These are phyloP conservation scores for Gyrodon lividus DNA, from an alignment of 768 basidiomycete species.

Conservation along the genomic window DNA sequence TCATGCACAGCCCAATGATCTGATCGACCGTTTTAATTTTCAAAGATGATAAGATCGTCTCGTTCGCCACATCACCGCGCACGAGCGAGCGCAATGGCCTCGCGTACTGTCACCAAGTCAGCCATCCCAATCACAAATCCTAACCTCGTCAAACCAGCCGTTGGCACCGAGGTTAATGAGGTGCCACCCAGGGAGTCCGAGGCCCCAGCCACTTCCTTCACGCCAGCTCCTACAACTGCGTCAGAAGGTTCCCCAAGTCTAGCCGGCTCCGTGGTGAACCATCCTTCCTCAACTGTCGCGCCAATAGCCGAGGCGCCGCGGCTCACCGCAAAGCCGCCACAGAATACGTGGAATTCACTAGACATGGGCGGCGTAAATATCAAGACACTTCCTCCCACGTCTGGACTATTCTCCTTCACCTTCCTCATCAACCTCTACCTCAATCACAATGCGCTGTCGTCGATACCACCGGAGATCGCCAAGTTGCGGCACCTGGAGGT, in stretches of 20 bases:
- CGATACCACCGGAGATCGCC: constrained; percentile 80
- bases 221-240: constrained; percentile 30
- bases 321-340: constrained; percentile 64
- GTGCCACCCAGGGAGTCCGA: constrained; percentile 28
- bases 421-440: constrained; percentile 95
- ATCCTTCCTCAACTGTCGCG: constrained; percentile 75
- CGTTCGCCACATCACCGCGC: constrained; percentile 93
- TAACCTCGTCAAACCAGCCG: constrained; percentile 55
- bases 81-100: constrained; percentile 91
- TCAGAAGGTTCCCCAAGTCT: constrained; percentile 38
- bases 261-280: constrained; percentile 41
- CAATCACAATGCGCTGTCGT: constrained; percentile 85
- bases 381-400: constrained; percentile 80
- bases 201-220: constrained; percentile 28
- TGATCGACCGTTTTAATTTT: constrained; percentile 20
- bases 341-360: constrained; percentile 83
- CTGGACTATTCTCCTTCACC: constrained; percentile 80
- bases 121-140: constrained; percentile 93
- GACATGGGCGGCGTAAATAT: constrained; percentile 97
- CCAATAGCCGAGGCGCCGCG: constrained; percentile 69
- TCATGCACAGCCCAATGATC: constrained; percentile 16
- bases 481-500: constrained; percentile 82
- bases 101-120: constrained; percentile 80
- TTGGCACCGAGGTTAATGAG: constrained; percentile 28
- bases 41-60: constrained; percentile 78